Base-by-base conservation (phyloP, 176 grass and related monocot genomes). In the Puccinellia tenuiflora region DNA sequence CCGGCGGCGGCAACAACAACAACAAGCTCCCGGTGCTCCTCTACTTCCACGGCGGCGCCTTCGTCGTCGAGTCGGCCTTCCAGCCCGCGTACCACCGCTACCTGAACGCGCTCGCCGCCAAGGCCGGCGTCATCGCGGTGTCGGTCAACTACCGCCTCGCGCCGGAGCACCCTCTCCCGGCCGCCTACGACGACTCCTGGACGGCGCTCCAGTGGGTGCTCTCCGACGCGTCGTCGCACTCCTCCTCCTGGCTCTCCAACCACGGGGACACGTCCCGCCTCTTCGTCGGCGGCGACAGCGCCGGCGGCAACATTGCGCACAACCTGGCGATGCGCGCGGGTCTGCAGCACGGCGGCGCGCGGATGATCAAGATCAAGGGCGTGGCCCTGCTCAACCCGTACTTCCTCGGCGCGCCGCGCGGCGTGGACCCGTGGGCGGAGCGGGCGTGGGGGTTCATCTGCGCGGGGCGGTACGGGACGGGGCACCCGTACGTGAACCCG, bases 21-120 rank as follows among this genome's bases (percentile, higher is more conserved):
- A 83, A 69, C 22, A 88, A 68, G 76, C 72, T 94, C 5, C 91
- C 92, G 1, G 82, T 97, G 70, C 83, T 97, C 10, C n/a, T 97
- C 12, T 97, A 94, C 83, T 94, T 94, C 92, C 94, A 94, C 69
- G 94, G 94, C 64, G 94, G 94, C 84, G 94, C 88, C 63, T 97
- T 97, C 83, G 90, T 91, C 30, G 85, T 94, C 13, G 85, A 89
- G 77, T 94, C 94, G 8, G 88, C 88, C 46, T 86, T 89, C 24
- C 83, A 78, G 8, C 89, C 88, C 13, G 85, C 77, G 10, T 94
- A 93, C 65, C 92, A 97, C 85, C n/a, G 3, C 82, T 88, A 87
- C 85, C 86, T 93, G 20, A 93, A 90, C 83, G 62, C 20, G 71
- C 88, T 97, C n/a, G 79, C 79, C 0, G 75, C 85, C 33, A 79